Base-by-base conservation (phyloP, 2,329 filamentous ascomycete species). In the Sporothrix inflata region DNA sequence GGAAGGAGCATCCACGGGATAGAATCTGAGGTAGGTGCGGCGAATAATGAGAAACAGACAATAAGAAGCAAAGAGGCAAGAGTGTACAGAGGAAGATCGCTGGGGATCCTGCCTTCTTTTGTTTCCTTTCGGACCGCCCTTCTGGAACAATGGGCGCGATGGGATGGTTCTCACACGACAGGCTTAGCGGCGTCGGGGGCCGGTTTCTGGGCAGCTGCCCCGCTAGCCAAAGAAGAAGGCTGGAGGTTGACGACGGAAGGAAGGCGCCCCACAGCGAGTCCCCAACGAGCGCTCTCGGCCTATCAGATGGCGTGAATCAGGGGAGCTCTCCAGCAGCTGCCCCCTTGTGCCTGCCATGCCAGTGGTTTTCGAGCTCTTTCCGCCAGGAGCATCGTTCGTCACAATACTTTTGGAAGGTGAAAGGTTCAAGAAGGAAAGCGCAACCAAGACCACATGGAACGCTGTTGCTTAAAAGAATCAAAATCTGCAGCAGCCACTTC, bases 121-220 rank as follows among this genome's bases (percentile, higher is more conserved):
- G 55, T 70, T 55, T 67, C 68, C 55, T 51, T 49, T 34, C 67
- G 3, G 24, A 47, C 27, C 16, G 21, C 34, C 21, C 51, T 12
- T 8, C n/a, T 69, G n/a, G 16, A 55, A 19, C 53, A 47, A 42
- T 45, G 65, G 19, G 27, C 3, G 14, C 24, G 19, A 51, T 40
- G 45, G 30, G 27, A 51, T n/a, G 27, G 27, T 49, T 49, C 45
- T 34, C 66, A 65, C 66, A 71, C 61, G 63, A 73, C 65, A 73
- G 72, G 72, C 47, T 73, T 71, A 73, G 68, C 61, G 72, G 68
- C 68, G 5, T 51, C 60, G 69, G 53, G n/a, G 16, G 42, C 55
- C 12, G 21, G 30, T 70, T 70, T 63, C 69, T 38, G 30, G n/a
- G 21, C 12, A 47, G 69, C 30, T 65, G 47, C 70, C 47, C 47